Evolutionary conservation across 179 eudicot species (phyloP), one percentile per base, ranked within the genome.

Genomic region (Nepenthes alata): DNA sequence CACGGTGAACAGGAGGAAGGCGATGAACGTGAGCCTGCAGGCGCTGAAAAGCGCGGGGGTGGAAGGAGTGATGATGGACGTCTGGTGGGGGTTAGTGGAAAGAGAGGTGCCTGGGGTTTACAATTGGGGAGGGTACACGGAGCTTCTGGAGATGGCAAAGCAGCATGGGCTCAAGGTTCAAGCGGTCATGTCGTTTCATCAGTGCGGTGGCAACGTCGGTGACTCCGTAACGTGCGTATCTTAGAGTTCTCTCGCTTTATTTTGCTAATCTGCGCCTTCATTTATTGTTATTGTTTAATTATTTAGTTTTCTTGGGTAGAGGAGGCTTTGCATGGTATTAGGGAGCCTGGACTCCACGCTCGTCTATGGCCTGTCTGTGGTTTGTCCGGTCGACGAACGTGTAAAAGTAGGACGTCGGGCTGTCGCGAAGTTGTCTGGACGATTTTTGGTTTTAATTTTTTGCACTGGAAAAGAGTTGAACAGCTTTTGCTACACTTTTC

Each of bases 51-150:
- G 87, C 12, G 94, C 98, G 0, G 98, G 98, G 0, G 98, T 90
- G 47, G 97, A 93, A 45, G 98, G 98, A 64, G 71, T 93, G 11
- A 93, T 93, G 98, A 78, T 93, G 87, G 98, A 93, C 65, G 96
- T 87, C 58, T 93, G 98, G 98, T 93, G 98, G 98, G 98, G 98
- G 4, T 70, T 93, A 72, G 98, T 93, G 58, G 98, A 93, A 80
- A 81, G 88, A 49, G 95, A 93, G 0, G 37, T 55, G 13, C 95
- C 98, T 0, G 88, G 94, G 35, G 76, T 66, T 59, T 93, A 93
- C 60, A 87, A 93, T 41, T 89, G 95, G 95, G 98, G 87, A 35
- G 98, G 98, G 0, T 93, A 93, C 45, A 56, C 70, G 2, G 97
- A 93, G 59, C 75, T 93, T 6, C 16, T 93, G 62, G 85, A 93